Conservation (phyloP, 179 eudicot genomes). For the Sideroxylon spinosum region DNA sequence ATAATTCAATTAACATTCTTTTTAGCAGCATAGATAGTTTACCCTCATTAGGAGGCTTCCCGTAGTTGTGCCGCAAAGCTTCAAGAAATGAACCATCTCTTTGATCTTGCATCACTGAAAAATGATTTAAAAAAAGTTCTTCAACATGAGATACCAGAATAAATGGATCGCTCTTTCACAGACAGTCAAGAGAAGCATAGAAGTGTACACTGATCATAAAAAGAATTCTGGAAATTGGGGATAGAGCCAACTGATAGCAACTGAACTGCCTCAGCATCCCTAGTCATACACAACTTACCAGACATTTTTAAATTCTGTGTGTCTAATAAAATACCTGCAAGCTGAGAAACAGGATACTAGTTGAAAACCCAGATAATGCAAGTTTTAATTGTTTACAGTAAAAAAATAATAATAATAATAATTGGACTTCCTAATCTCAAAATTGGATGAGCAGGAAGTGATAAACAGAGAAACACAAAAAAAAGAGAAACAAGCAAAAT, state of each 20-base stretch:
- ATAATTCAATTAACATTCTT: background rate
- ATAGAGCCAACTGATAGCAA: slow-evolving; percentile 40
- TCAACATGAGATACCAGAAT: background rate
- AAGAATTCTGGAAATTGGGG: slow-evolving; percentile 31
- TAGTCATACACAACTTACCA: slow-evolving; percentile 28
- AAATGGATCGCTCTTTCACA: background rate
- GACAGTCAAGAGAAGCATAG: slow-evolving; percentile 1
- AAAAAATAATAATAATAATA: no score
- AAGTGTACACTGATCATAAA: slow-evolving; percentile 38
- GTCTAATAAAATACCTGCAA: slow-evolving; percentile 48
- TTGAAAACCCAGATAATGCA: background rate
- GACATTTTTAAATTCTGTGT: slow-evolving; percentile 39
- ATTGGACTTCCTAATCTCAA: background rate
- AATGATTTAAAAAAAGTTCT: background rate
- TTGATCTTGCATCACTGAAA: slow-evolving; percentile 43
- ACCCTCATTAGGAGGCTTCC: slow-evolving; percentile 36
- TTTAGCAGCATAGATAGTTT: slow-evolving; percentile 8
- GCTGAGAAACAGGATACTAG: slow-evolving; percentile 20
- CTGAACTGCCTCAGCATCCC: slow-evolving; percentile 50
- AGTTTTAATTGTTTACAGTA: background rate
- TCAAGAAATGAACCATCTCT: slow-evolving; percentile 32
- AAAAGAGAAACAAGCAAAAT: background rate
- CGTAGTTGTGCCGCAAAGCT: slow-evolving; percentile 33
- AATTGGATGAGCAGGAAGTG: background rate
- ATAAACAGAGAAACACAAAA: background rate